Base-by-base conservation (phyloP, 1,284 basidiomycete genomes). In the Apiotrichum mycotoxinovorans region DNA sequence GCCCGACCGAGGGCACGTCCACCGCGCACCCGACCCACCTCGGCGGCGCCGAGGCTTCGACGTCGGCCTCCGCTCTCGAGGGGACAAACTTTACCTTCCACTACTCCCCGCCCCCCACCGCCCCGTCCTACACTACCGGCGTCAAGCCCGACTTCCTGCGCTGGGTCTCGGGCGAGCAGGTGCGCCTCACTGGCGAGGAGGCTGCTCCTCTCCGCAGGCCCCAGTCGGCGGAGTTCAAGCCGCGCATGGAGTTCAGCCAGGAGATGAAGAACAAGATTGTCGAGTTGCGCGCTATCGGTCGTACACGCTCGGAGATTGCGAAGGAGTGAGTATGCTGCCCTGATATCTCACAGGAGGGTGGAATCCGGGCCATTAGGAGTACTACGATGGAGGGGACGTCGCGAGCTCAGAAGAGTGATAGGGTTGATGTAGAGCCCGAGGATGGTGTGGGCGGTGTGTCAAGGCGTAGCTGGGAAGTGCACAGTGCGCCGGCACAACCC, bases 51-150 rank as follows among this genome's bases (percentile, higher is more conserved):
- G 17, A 55, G 12, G 40, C 26, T 2, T 51, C 26, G 4, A 54
- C 61, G 11, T 52, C 64, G 8, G 10, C 18, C 25, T 34, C 60
- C 17, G 7, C 33, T 12, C 60, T 70, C 33, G 54, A 57, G 10
- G 69, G 64, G 42, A 54, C 60, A 8, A 57, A 62, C 2, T 51
- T 73, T 17, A 66, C 68, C 30, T 66, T 75, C 50, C 71, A 73
- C 56, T 66, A 76, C 60, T 63, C 70, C 2, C 75, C 75, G 4
- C 72, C 75, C 2, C 67, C 75, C 10, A 65, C 71, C 7, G 66
- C 69, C 20, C 72, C 72, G 22, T 61, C 48, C n/a, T 76, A 74
- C 56, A 72, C 68, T 10, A 66, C 66, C 3, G 75, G 75, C 1
- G 52, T 51, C 7, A 60, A 68, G 15, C 72, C 75, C 10, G 63